phyloP scores from a whole-genome alignment of 345 rosid species.

The Populus pruinosa region DNA sequence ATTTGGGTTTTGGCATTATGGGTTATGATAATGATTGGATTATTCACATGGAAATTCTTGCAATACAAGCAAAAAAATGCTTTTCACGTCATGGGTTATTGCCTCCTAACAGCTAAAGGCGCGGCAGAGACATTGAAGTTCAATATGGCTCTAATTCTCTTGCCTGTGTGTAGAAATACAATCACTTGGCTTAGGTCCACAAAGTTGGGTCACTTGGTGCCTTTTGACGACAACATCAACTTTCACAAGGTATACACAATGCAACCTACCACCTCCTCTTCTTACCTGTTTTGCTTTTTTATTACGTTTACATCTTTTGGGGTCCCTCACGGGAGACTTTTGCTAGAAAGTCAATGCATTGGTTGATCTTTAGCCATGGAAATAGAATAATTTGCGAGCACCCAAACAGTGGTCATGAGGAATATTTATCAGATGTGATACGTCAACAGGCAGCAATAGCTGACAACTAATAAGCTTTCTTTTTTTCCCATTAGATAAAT shows the following conservation, averaged over 20 bases:
- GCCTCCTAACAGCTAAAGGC: constrained; percentile 90
- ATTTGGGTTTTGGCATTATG: constrained; percentile 84
- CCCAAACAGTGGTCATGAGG: constrained; percentile 9
- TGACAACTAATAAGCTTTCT: constrained; percentile 23
- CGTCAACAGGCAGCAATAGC: constrained; percentile 37
- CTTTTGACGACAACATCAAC: constrained; percentile 97
- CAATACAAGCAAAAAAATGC: constrained; percentile 75
- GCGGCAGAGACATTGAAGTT: constrained; percentile 92
- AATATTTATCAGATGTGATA: constrained; percentile 21
- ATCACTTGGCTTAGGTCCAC: constrained; percentile 96
- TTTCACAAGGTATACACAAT: constrained; percentile 72
- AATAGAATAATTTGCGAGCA: background rate
- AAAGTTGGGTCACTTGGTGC: constrained; percentile 60
- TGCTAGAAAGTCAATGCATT: constrained; percentile 24
- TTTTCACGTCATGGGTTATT: constrained; percentile 79
- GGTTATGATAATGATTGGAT: constrained; percentile 75
- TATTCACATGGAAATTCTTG: constrained; percentile 84
- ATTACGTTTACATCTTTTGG: constrained; percentile 23
- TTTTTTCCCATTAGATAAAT: background rate
- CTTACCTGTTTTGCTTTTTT: constrained; percentile 21
- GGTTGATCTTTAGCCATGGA: constrained; percentile 18
- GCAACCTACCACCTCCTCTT: background rate
- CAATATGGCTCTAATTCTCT: constrained; percentile 94
- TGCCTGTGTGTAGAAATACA: constrained; percentile 93
- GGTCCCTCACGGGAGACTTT: constrained; percentile 35